Conservation (phyloP, 2,329 filamentous ascomycete species). For the Penicillium sp. region DNA sequence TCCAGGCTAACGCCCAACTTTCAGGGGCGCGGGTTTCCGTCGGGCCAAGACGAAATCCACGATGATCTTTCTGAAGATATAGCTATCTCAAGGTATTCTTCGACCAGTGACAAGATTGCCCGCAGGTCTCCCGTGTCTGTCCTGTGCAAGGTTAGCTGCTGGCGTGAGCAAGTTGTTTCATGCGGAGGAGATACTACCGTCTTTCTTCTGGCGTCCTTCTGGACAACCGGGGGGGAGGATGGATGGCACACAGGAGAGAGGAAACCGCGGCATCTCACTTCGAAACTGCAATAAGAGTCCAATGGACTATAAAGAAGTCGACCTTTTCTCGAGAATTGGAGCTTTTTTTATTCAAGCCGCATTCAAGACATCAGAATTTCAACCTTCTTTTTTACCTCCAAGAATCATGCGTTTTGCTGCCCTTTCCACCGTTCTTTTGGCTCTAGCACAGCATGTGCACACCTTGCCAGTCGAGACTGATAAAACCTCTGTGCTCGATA, state of each 20-base stretch:
- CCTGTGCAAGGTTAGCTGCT: neutral
- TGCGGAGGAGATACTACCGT: slow-evolving; percentile 16
- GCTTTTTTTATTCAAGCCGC: too few relatives aligned
- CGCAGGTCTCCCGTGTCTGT: neutral
- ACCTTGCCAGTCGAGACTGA: too few relatives aligned
- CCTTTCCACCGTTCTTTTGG: too few relatives aligned
- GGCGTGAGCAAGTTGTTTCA: neutral
- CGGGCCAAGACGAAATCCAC: slow-evolving; percentile 23
- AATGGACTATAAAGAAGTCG: too few relatives aligned
- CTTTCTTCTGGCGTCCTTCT: slow-evolving; percentile 9
- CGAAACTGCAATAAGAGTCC: too few relatives aligned
- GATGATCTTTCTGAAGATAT: neutral
- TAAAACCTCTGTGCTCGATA: too few relatives aligned
- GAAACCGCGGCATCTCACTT: neutral
- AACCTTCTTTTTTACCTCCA: too few relatives aligned
- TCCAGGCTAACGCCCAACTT: neutral
- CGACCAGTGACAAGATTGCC: slow-evolving; percentile 9
- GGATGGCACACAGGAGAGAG: neutral
- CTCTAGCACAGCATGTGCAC: too few relatives aligned
- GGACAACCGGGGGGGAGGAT: neutral
- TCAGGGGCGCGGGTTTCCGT: slow-evolving; percentile 20
- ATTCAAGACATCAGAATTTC: too few relatives aligned
- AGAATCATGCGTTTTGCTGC: too few relatives aligned
- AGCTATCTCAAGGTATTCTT: slow-evolving; percentile 10
- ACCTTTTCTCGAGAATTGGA: too few relatives aligned